Base-by-base conservation (phyloP, 1,284 basidiomycete species). In the Ustilago trichophora region DNA sequence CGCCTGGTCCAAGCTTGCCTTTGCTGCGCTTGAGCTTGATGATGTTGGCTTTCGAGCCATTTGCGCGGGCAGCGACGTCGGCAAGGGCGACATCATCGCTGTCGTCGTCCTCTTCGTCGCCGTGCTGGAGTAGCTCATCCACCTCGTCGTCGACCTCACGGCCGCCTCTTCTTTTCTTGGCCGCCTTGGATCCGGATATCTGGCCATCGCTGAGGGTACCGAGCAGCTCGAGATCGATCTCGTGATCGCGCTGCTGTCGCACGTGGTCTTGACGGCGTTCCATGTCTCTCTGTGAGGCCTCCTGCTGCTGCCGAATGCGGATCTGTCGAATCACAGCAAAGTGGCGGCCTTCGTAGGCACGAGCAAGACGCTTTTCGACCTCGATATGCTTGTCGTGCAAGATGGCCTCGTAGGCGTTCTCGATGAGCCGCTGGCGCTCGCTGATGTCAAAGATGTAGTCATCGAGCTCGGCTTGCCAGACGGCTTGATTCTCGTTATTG, bases 221-320 rank as follows among this genome's bases (percentile, higher is more conserved):
- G 26, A 80, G 66, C 16, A 80, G 60, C 60, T 80, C 77, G 19
- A 72, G 47, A 18, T 80, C 77, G 44, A 80, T 75, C 51, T 80
- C 76, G 37, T 66, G 67, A 18, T 73, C 73, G 10, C 68, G 48
- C 51, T 57, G 58, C 47, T 65, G 68, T 25, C 73, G 68, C 6
- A 57, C 70, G 19, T 59, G 49, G 8, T 66, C 56, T 29, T 74
- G 69, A 3, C 57, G 54, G 24, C 55, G 59, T 22, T 38, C 46
- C 33, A 44, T 37, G 24, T 66, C 62, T 16, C 55, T 51, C 45
- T 66, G 60, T 27, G 63, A 51, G 6, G 59, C 58, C 35, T 74
- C 73, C 22, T 63, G 50, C 38, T 64, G 54, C 47, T 62, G 57
- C 26, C 65, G 66, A 21, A 68, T 38, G 44, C 71, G 60, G 25